phyloP scores from a whole-genome alignment of 768 basidiomycete species.

The Trametes gibbosa region DNA sequence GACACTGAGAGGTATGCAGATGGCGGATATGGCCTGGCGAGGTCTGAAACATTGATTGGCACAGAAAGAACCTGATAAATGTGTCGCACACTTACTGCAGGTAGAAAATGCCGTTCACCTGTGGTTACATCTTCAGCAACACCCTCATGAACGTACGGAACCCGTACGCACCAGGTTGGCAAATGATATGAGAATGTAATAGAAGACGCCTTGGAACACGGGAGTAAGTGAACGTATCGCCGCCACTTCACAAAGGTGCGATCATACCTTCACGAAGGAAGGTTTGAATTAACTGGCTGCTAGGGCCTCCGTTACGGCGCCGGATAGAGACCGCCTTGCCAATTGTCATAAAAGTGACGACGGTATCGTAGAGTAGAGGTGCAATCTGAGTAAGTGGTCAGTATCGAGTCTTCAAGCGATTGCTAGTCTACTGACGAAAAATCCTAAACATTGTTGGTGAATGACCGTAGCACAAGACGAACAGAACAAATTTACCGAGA shows the following conservation, averaged over 20 bases:
- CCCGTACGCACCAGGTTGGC: constrained; percentile 59
- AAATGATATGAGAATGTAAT: constrained; percentile 82
- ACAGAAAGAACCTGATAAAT: not conserved
- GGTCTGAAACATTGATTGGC: constrained; percentile 44
- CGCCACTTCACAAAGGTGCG: too few relatives aligned
- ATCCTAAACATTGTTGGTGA: constrained; percentile 11
- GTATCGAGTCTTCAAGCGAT: not conserved
- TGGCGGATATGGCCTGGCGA: constrained; percentile 77
- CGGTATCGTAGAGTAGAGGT: constrained; percentile 76
- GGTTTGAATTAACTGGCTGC: constrained; percentile 77
- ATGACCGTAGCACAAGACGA: not conserved
- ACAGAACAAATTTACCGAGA: constrained; percentile 55
- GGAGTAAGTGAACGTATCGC: not conserved
- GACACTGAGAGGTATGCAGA: constrained; percentile 81
- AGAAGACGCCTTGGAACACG: constrained; percentile 62
- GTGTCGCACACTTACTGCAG: constrained; percentile 55
- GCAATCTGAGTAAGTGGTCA: constrained; percentile 51
- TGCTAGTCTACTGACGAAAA: constrained; percentile 23
- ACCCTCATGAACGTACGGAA: not conserved
- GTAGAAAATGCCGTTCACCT: constrained; percentile 83
- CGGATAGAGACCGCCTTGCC: constrained; percentile 78
- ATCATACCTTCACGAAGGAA: constrained; percentile 72
- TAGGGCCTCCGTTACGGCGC: constrained; percentile 70
- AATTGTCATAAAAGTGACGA: constrained; percentile 79
- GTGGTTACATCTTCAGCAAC: not conserved